Evolutionary conservation across 495 filamentous ascomycete species (phyloP), one percentile per base, ranked within the genome.

Genomic region (Hypomontagnella monticulosa): DNA sequence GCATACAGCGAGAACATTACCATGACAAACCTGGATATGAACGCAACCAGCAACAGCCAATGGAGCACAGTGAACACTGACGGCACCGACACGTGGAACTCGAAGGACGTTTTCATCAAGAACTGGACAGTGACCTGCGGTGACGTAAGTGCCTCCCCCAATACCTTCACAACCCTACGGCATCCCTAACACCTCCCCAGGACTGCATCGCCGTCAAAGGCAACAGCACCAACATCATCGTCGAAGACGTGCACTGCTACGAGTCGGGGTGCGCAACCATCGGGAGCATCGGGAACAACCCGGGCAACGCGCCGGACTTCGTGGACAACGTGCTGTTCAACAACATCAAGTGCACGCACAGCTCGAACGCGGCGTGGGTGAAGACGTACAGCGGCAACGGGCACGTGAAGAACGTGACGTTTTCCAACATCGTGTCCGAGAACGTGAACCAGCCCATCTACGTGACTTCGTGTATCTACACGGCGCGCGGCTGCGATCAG

Each of bases 181-280:
- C n/a, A n/a, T n/a, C n/a, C n/a, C 20, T 19, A 34, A 36, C 33
- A 32, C 23, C 10, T 43, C 8, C 4, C 12, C 15, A 83, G 33
- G 87, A 90, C 71, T 88, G 87, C 27, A 76, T 89, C 40, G 72
- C 87, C 6, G 79, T 89, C 63, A 86, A 84, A 12, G 87, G 85
- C 44, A 84, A 89, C 67, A 86, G 85, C 49, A 80, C 84, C 57
- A 67, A 87, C 61, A 61, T 80, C 43, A 57, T 74, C 27, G 74
- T 76, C 18, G 61, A 49, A 37, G 76, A 80, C 65, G 69, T 80
- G 18, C 72, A 73, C 55, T 79, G 77, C 71, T 72, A 78, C 65
- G 74, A 77, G 59, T 79, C 77, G 0, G 78, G 75, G 11, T 74
- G 72, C 50, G 75, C 76, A 30, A 56, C 61, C 30, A 69, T 79